Evolutionary conservation across 805 yeast species (phyloP).

Genomic region (Wickerhamomyces strasburgensis): DNA sequence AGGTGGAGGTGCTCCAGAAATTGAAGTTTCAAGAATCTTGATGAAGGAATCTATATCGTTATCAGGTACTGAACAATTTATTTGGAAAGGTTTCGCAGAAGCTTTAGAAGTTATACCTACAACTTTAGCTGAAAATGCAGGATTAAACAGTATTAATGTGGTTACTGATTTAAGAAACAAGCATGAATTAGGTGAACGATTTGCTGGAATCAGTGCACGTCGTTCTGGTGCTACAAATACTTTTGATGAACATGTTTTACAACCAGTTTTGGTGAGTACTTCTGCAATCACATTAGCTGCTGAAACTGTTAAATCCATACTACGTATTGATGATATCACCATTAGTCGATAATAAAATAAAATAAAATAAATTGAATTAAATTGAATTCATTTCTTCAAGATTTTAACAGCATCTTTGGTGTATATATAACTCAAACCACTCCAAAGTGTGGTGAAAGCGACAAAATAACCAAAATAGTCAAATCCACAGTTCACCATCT

Average conservation of each 20-base stretch:
- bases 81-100: slow-evolving; percentile 56
- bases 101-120: slow-evolving; percentile 95
- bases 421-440: slow-evolving; percentile 75
- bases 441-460: slow-evolving; percentile 65
- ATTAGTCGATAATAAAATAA: slow-evolving; percentile 58
- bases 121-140: slow-evolving; percentile 95
- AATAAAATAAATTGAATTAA: not conserved
- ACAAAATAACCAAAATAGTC: slow-evolving; percentile 47
- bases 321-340: slow-evolving; percentile 96
- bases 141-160: slow-evolving; percentile 87
- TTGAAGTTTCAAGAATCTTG: slow-evolving; percentile 96
- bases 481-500: slow-evolving; percentile 21
- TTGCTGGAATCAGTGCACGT: slow-evolving; percentile 95
- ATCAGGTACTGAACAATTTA: slow-evolving; percentile 76
- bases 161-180: slow-evolving; percentile 85
- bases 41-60: slow-evolving; percentile 88
- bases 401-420: slow-evolving; percentile 64
- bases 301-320: slow-evolving; percentile 91
- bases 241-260: slow-evolving; percentile 88
- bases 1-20: slow-evolving; percentile 99
- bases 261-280: slow-evolving; percentile 91
- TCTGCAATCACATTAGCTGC: slow-evolving; percentile 93
- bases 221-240: slow-evolving; percentile 91
- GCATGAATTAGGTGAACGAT: slow-evolving; percentile 85
- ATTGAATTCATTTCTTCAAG: slow-evolving; percentile 22